Conservation (phyloP, 345 rosid species). For the Syzygium aromaticum region DNA sequence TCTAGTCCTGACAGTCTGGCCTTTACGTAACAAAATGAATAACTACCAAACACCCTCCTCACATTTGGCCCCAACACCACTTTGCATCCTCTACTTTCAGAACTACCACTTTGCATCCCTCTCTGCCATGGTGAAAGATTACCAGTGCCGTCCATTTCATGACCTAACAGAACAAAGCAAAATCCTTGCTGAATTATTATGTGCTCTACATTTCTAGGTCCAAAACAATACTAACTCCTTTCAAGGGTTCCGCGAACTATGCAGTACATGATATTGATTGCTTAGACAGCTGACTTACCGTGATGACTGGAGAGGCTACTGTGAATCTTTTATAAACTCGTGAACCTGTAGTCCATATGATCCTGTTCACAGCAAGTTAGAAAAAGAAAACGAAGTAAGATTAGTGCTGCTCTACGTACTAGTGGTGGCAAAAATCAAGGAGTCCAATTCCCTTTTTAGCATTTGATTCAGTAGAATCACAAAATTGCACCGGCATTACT, state of each 20-base stretch:
- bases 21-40: neutral
- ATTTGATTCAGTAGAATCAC: neutral
- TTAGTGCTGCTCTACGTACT: neutral
- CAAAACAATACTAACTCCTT: too few relatives aligned
- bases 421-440: neutral
- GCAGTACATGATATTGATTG: too few relatives aligned
- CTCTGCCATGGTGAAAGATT: too few relatives aligned
- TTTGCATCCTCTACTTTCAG: too few relatives aligned
- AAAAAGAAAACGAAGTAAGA: neutral
- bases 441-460: neutral
- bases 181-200: too few relatives aligned
- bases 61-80: too few relatives aligned
- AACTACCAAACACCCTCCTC: too few relatives aligned
- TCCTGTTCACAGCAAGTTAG: conserved; percentile 19
- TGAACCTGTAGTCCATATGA: conserved; percentile 61
- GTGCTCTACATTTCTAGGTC: too few relatives aligned
- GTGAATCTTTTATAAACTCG: conserved; percentile 70
- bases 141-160: too few relatives aligned
- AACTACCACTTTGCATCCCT: too few relatives aligned
- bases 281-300: conserved; percentile 21
- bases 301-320: conserved; percentile 46
- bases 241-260: too few relatives aligned
- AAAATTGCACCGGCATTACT: neutral
- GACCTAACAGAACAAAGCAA: too few relatives aligned
- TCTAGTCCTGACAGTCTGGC: neutral